Conservation (phyloP, 2,329 filamentous ascomycete genomes). For the Colletotrichum sp. region DNA sequence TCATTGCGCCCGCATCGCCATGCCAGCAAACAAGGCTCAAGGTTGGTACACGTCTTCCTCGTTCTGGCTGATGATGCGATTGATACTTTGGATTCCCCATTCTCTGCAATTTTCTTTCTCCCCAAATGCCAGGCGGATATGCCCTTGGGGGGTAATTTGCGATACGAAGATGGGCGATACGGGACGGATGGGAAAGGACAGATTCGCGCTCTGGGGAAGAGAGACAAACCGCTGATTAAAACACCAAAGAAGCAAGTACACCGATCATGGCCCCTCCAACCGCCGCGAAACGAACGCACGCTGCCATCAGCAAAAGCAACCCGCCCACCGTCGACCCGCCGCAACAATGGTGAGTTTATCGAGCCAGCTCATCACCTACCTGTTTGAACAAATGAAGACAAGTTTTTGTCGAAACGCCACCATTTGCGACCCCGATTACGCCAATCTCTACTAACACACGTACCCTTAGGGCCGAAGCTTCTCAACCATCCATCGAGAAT, state of each 20-base stretch:
- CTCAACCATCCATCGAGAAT: background rate
- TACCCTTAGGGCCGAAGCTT: conserved; percentile 8
- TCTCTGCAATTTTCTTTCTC: background rate
- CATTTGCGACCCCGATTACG: background rate
- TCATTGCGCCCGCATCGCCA: background rate
- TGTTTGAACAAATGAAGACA: background rate
- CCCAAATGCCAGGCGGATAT: background rate
- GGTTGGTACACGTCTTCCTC: background rate
- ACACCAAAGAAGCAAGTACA: conserved; percentile 4
- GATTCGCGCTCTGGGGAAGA: conserved; percentile 2
- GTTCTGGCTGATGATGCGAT: background rate
- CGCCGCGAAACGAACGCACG: conserved; percentile 15
- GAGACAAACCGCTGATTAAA: conserved; percentile 11
- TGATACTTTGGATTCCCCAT: background rate
- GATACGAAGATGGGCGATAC: background rate
- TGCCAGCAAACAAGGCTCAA: background rate
- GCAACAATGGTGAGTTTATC: background rate
- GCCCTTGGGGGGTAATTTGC: background rate
- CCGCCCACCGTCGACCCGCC: background rate
- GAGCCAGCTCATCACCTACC: background rate
- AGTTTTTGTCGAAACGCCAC: background rate
- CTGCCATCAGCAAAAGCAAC: conserved; percentile 3
- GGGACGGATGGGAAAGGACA: conserved; percentile 6
- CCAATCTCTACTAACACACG: background rate
- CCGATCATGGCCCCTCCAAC: conserved; percentile 15